These are phyloP conservation scores for Penicillium brasilianum DNA, from an alignment of 2,329 filamentous ascomycete species.

Conservation along the genomic window DNA sequence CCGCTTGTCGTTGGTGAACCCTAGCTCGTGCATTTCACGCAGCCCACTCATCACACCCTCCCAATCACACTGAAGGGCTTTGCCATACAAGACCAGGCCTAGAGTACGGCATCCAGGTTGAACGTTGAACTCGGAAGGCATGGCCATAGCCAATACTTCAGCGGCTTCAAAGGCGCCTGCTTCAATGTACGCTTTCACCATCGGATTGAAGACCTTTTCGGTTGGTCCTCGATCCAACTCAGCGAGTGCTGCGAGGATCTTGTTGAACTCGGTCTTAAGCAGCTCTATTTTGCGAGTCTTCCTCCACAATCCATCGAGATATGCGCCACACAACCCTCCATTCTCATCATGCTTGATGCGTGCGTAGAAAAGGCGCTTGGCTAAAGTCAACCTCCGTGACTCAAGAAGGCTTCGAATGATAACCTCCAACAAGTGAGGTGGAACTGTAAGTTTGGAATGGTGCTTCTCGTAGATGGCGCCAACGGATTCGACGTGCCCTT, in stretches of 20 bases:
- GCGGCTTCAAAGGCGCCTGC: slow-evolving; percentile 43
- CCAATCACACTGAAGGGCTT: slow-evolving; percentile 48
- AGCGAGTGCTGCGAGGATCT: slow-evolving; percentile 34
- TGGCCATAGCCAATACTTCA: slow-evolving; percentile 42
- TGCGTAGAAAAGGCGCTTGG: slow-evolving; percentile 44
- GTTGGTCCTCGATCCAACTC: slow-evolving; percentile 40
- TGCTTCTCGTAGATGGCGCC: slow-evolving; percentile 39
- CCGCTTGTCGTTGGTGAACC: slow-evolving; percentile 34
- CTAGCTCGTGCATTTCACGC: slow-evolving; percentile 43
- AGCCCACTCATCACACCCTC: slow-evolving; percentile 45
- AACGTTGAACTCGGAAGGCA: slow-evolving; percentile 38
- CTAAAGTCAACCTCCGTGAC: slow-evolving; percentile 43
- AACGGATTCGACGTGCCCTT: slow-evolving; percentile 44
- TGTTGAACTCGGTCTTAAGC: slow-evolving; percentile 41
- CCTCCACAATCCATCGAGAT: slow-evolving; percentile 46
- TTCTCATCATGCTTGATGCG: slow-evolving; percentile 40
- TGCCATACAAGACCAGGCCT: slow-evolving; percentile 44
- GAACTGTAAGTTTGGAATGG: slow-evolving; percentile 36
- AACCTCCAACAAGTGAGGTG: slow-evolving; percentile 39
- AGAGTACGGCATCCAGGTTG: slow-evolving; percentile 41
- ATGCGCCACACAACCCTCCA: slow-evolving; percentile 44
- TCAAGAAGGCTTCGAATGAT: slow-evolving; percentile 46
- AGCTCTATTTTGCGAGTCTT: slow-evolving; percentile 46
- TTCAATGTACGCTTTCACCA: slow-evolving; percentile 48
- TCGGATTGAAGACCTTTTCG: slow-evolving; percentile 47